Percentiles rank a stretch among this genome's conserved stretches.
Conservation (phyloP, 2,329 filamentous ascomycete genomes). For the Aspergillus arachidicola region DNA sequence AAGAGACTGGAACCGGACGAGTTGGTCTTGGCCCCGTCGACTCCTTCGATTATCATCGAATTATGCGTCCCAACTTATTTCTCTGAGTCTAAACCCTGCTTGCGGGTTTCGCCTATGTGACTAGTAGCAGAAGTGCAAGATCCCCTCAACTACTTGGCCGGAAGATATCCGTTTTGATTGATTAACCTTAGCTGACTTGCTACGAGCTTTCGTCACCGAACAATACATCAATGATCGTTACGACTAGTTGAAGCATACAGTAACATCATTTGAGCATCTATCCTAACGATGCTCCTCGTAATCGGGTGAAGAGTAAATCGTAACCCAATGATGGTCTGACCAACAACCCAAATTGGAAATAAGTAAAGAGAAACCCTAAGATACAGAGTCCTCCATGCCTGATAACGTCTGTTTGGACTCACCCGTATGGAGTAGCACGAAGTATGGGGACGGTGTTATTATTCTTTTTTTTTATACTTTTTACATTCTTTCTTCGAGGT, state of each 20-base stretch:
- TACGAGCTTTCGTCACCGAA: slow-evolving; percentile 1
- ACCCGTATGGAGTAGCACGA: neutral
- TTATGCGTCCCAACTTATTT: neutral
- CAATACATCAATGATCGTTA: neutral
- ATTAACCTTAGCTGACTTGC: slow-evolving; percentile 7
- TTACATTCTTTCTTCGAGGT: neutral
- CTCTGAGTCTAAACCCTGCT: neutral
- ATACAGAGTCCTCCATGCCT: neutral
- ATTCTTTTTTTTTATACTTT: neutral
- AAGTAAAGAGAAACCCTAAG: neutral
- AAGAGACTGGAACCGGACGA: neutral
- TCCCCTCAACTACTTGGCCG: neutral
- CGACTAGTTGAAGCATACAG: no score
- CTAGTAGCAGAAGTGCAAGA: neutral
- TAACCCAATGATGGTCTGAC: neutral
- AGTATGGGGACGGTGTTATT: neutral
- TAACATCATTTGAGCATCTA: no score
- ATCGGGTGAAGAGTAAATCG: neutral
- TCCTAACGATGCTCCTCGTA: neutral
- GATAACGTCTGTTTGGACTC: slow-evolving; percentile 2
- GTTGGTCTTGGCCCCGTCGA: neutral
- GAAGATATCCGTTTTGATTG: slow-evolving; percentile 12
- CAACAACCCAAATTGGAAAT: neutral
- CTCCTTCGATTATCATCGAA: slow-evolving; percentile 4
- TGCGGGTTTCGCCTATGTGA: slow-evolving; percentile 5